Evolutionary conservation across 2,329 filamentous ascomycete species (phyloP).

Genomic region (Penicillium sp.): DNA sequence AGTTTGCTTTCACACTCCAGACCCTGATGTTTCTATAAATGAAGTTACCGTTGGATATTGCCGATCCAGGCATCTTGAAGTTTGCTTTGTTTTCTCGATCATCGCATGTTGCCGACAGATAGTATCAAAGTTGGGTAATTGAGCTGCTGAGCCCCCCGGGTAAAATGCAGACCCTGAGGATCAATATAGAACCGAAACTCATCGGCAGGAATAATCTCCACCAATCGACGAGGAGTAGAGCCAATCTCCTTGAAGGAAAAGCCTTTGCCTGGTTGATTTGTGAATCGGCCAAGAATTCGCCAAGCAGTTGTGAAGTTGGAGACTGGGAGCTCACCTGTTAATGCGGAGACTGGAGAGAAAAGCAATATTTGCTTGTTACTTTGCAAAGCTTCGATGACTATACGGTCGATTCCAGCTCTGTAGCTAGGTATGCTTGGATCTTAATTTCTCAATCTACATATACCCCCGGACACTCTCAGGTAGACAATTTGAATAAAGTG

Average conservation of each 20-base stretch:
- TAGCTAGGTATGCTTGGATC: background rate
- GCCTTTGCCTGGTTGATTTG: slow-evolving; percentile 25
- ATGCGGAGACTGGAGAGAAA: background rate
- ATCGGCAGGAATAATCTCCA: slow-evolving; percentile 1
- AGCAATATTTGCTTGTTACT: background rate
- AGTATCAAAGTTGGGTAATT: background rate
- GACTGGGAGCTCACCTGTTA: background rate
- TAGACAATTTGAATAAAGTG: background rate
- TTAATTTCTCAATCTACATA: background rate
- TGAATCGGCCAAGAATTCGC: slow-evolving; percentile 23
- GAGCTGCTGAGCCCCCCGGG: slow-evolving; percentile 24
- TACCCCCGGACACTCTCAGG: background rate
- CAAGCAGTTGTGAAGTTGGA: slow-evolving; percentile 2
- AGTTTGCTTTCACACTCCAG: background rate
- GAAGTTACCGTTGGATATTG: slow-evolving; percentile 10
- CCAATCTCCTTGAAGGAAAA: slow-evolving; percentile 28
- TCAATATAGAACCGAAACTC: slow-evolving; percentile 16
- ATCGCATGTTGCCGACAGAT: slow-evolving; percentile 1
- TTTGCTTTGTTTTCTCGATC: background rate
- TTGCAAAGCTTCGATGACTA: background rate
- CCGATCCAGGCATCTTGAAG: slow-evolving; percentile 12
- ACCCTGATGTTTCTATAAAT: slow-evolving; percentile 24
- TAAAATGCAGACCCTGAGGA: slow-evolving; percentile 10
- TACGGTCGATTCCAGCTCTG: too few relatives aligned
- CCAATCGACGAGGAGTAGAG: slow-evolving; percentile 10